These are phyloP conservation scores for Umbelopsis ramanniana DNA, from an alignment of 192 early-diverging fungal genomes.

Conservation along the genomic window DNA sequence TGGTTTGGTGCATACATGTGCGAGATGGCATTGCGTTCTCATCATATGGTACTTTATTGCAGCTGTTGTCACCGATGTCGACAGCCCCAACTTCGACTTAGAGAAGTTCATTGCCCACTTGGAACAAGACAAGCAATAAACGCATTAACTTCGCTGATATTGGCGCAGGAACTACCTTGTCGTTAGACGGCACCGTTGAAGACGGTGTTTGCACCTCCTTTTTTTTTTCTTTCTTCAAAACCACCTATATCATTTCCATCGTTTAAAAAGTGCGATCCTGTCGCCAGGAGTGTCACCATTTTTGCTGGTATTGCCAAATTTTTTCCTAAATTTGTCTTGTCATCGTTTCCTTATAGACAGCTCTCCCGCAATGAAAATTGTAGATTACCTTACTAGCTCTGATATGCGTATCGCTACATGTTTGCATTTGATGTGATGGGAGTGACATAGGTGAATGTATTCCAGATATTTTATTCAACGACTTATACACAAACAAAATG, in stretches of 20 bases:
- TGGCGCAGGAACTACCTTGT: not conserved
- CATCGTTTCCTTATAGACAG: slow-evolving; percentile 21
- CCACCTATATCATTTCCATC: slow-evolving; percentile 17
- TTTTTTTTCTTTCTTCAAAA: not conserved
- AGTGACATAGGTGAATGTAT: not conserved
- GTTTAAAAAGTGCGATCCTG: slow-evolving; percentile 13
- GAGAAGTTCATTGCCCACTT: slow-evolving; percentile 56
- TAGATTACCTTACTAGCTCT: slow-evolving; percentile 20
- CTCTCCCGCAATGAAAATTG: slow-evolving; percentile 23
- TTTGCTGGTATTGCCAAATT: slow-evolving; percentile 22
- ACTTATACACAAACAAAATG: not conserved
- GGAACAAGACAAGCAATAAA: slow-evolving; percentile 34
- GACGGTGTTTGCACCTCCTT: not conserved
- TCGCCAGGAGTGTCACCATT: slow-evolving; percentile 17
- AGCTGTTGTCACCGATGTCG: slow-evolving; percentile 53
- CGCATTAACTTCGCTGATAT: not conserved
- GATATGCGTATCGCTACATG: not conserved
- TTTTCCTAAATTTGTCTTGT: slow-evolving; percentile 13
- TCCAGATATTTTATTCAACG: not conserved
- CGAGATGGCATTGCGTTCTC: not conserved
- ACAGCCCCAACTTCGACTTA: slow-evolving; percentile 63
- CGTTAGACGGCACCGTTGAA: slow-evolving; percentile 8
- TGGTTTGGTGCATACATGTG: no score
- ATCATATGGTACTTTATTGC: not conserved
- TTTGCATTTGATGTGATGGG: not conserved